Evolutionary conservation across 805 yeast species (phyloP).

Genomic region (Groenewaldozyma tartarivorans): DNA sequence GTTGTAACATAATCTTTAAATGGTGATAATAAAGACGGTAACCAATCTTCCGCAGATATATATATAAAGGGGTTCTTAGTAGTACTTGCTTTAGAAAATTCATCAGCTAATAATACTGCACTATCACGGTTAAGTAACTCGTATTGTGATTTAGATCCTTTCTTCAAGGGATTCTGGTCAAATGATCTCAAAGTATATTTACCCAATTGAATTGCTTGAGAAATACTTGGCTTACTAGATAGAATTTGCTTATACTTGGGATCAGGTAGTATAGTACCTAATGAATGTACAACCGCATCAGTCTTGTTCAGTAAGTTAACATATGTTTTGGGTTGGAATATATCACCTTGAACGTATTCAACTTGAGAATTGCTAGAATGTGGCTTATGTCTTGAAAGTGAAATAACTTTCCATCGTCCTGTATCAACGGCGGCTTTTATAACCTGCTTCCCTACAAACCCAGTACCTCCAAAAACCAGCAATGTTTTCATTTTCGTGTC

Average conservation of each 20-base stretch:
- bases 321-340: constrained; percentile 58
- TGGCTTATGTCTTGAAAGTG: constrained; percentile 40
- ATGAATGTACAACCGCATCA: constrained; percentile 68
- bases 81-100: constrained; percentile 31
- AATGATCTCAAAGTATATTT: constrained; percentile 16
- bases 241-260: constrained; percentile 49
- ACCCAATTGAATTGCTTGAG: constrained; percentile 3
- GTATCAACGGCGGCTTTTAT: constrained; percentile 55
- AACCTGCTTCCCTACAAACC: constrained; percentile 64
- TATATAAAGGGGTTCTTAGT: constrained; percentile 45
- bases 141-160: constrained; percentile 28
- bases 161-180: constrained; percentile 44
- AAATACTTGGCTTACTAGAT: constrained; percentile 6
- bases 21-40: constrained; percentile 30
- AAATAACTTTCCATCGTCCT: constrained; percentile 52
- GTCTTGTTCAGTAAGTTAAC: constrained; percentile 36
- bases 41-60: constrained; percentile 69
- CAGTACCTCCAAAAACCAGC: constrained; percentile 82
- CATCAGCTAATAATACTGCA: constrained; percentile 54
- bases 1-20: constrained; percentile 60
- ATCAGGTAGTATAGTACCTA: constrained; percentile 70
- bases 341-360: constrained; percentile 57
- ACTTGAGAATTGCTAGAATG: constrained; percentile 40
- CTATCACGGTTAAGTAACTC: constrained; percentile 61
- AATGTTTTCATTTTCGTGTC: constrained; percentile 21